phyloP scores from a whole-genome alignment of 345 rosid species.

The Boechera stricta region DNA sequence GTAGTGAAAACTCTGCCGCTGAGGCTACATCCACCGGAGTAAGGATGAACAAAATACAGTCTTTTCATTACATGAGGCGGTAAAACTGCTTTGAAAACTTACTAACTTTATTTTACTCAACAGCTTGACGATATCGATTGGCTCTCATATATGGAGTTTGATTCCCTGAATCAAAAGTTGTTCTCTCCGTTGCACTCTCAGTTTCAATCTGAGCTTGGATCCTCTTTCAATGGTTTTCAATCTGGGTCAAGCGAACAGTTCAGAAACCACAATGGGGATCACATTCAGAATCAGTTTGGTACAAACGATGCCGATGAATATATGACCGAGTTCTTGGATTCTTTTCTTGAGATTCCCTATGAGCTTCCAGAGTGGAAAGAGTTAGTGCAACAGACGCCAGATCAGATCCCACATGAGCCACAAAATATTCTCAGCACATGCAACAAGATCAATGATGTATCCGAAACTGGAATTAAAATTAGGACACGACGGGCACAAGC shows the following conservation, averaged over 20 bases:
- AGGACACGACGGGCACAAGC: constrained; percentile 50
- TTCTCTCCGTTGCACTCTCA: constrained; percentile 57
- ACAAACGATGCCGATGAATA: constrained; percentile 45
- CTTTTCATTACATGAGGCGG: background rate
- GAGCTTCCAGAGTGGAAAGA: constrained; percentile 39
- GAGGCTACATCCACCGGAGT: constrained; percentile 48
- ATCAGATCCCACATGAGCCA: constrained; percentile 22
- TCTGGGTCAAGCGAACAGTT: constrained; percentile 29
- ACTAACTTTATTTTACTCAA: constrained; percentile 31
- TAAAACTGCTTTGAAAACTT: background rate
- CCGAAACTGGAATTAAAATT: constrained; percentile 55
- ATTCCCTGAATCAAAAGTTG: constrained; percentile 42
- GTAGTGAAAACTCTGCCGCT: constrained; percentile 30
- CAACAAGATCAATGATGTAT: constrained; percentile 31
- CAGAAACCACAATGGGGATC: background rate
- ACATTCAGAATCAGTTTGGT: constrained; percentile 34
- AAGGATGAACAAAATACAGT: constrained; percentile 24
- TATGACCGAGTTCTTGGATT: constrained; percentile 50
- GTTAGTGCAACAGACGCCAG: background rate
- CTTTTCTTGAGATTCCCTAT: constrained; percentile 46
- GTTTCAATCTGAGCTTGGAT: constrained; percentile 48
- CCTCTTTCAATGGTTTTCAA: constrained; percentile 40
- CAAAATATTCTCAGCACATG: constrained; percentile 21
- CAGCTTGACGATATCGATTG: constrained; percentile 49
- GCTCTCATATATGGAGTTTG: constrained; percentile 37